Conservation (phyloP, 805 yeast species). For the Kodamaea leandrae region DNA sequence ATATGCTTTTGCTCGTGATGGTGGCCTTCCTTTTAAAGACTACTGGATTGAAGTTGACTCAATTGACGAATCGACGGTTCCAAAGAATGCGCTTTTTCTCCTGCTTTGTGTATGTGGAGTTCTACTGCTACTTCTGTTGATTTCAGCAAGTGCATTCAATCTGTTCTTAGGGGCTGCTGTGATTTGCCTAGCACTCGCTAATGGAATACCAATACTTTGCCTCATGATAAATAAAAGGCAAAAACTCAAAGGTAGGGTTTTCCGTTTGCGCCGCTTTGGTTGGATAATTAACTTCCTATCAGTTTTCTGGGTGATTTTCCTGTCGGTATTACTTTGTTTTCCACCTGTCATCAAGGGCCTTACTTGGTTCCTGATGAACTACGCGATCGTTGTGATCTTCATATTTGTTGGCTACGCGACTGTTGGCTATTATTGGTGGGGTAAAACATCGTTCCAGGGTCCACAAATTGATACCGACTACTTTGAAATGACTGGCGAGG, state of each 20-base stretch:
- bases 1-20: conserved; percentile 79
- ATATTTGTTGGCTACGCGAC: conserved; percentile 47
- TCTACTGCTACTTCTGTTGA: conserved; percentile 61
- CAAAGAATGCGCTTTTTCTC: conserved; percentile 64
- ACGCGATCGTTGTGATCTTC: conserved; percentile 62
- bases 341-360: conserved; percentile 57
- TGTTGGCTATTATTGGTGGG: conserved; percentile 60
- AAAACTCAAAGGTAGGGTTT: conserved; percentile 65
- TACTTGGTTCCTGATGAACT: conserved; percentile 49
- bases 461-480: conserved; percentile 53
- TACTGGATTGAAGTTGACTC: conserved; percentile 67
- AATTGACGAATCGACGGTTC: conserved; percentile 55
- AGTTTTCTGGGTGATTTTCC: conserved; percentile 56
- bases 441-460: conserved; percentile 57
- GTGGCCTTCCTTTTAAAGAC: conserved; percentile 65
- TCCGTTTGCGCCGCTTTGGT: conserved; percentile 61
- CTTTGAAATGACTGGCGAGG: conserved; percentile 30
- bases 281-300: conserved; percentile 61
- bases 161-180: conserved; percentile 86
- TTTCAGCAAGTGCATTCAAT: conserved; percentile 73
- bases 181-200: conserved; percentile 68
- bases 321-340: conserved; percentile 61
- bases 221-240: conserved; percentile 56
- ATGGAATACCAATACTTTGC: conserved; percentile 71
- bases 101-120: conserved; percentile 61